Conservation (phyloP, 176 grass and related monocot genomes). For the Oryza brachyantha region DNA sequence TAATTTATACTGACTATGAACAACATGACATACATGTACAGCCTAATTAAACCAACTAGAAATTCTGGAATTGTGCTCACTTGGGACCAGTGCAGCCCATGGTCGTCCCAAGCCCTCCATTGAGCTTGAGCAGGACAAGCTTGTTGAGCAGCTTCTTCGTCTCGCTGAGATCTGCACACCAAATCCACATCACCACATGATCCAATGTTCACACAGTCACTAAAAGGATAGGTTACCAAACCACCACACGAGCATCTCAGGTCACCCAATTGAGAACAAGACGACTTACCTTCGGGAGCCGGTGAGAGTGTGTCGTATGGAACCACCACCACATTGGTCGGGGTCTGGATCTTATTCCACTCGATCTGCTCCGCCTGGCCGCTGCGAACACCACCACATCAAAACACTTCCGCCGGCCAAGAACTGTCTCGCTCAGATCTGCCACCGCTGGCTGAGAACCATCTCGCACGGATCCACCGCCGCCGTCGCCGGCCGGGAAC, state of each 20-base stretch:
- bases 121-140: conserved; percentile 95
- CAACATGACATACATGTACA: background rate
- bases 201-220: background rate
- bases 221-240: conserved; percentile 11
- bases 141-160: conserved; percentile 87
- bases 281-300: conserved; percentile 60
- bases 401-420: no score
- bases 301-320: conserved; percentile 67
- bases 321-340: conserved; percentile 85
- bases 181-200: conserved; percentile 20
- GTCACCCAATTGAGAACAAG: conserved; percentile 22
- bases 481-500: no score
- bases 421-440: no score
- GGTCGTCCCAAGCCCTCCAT: conserved; percentile 92
- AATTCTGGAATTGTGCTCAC: conserved; percentile 41
- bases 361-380: conserved; percentile 91
- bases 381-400: conserved; percentile 32
- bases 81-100: conserved; percentile 99
- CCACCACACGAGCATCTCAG: background rate
- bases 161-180: conserved; percentile 70
- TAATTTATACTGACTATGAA: background rate
- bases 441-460: no score
- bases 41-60: background rate
- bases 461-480: no score
- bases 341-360: conserved; percentile 98